Percentiles rank a stretch among this genome's conserved stretches.
phyloP scores from a whole-genome alignment of 805 yeast species.

The Saturnispora galanensis region DNA sequence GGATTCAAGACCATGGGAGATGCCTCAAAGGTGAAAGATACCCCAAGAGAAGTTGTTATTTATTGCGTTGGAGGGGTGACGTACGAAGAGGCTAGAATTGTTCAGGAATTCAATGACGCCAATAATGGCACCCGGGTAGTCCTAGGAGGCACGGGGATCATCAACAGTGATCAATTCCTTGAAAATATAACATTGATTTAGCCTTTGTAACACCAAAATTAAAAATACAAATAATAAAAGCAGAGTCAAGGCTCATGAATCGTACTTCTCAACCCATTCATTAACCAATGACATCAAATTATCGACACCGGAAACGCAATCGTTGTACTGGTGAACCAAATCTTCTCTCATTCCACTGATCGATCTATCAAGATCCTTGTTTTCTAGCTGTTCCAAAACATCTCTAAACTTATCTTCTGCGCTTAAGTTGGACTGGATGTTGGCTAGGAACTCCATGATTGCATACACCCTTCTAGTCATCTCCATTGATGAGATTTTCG shows the following conservation, averaged over 20 bases:
- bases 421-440: conserved; percentile 76
- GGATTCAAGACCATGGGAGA: conserved; percentile 14
- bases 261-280: conserved; percentile 65
- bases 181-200: conserved; percentile 16
- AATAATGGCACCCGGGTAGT: conserved; percentile 53
- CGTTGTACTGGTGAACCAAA: conserved; percentile 43
- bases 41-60: conserved; percentile 55
- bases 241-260: conserved; percentile 28
- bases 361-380: conserved; percentile 26
- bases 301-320: conserved; percentile 60
- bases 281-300: conserved; percentile 59
- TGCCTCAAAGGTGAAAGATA: conserved; percentile 13
- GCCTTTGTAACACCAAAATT: background rate
- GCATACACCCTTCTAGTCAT: conserved; percentile 85
- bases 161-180: conserved; percentile 36
- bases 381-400: conserved; percentile 17
- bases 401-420: conserved; percentile 56
- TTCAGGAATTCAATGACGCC: conserved; percentile 56
- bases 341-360: conserved; percentile 25
- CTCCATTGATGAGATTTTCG: conserved; percentile 65
- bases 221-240: background rate
- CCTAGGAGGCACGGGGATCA: conserved; percentile 70
- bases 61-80: conserved; percentile 85
- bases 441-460: conserved; percentile 79
- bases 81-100: conserved; percentile 80